Conservation (phyloP, 495 filamentous ascomycete genomes). For the Cercophora scortea region DNA sequence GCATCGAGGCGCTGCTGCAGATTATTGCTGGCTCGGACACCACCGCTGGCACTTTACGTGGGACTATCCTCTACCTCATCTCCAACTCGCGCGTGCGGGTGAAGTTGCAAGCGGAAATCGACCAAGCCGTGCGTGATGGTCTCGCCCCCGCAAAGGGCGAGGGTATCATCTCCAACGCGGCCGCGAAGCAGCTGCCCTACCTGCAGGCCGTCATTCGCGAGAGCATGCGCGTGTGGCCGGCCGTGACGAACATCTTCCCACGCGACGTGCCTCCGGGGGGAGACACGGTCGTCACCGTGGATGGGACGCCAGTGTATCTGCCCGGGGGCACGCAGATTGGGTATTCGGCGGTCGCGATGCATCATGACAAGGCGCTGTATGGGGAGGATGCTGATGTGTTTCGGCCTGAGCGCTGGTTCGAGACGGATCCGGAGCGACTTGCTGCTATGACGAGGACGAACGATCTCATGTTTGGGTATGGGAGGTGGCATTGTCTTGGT, state of each 20-base stretch:
- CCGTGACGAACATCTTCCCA: conserved; percentile 24
- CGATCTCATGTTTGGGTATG: conserved; percentile 26
- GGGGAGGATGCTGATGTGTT: conserved; percentile 38
- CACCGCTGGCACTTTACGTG: conserved; percentile 51
- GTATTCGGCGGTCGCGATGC: conserved; percentile 14
- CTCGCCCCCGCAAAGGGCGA: not conserved
- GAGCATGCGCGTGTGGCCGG: conserved; percentile 36
- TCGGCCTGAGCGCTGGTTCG: conserved; percentile 47
- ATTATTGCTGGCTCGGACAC: conserved; percentile 49
- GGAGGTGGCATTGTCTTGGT: conserved; percentile 29
- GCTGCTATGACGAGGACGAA: conserved; percentile 24
- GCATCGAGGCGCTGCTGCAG: conserved; percentile 29
- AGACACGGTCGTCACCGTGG: conserved; percentile 25
- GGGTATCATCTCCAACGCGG: conserved; percentile 26
- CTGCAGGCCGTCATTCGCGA: conserved; percentile 43
- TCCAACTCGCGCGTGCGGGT: conserved; percentile 37
- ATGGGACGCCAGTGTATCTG: conserved; percentile 29
- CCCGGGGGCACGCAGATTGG: conserved; percentile 42
- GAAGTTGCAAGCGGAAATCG: conserved; percentile 51
- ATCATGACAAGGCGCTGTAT: conserved; percentile 27
- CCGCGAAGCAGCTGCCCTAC: conserved; percentile 40
- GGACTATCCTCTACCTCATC: conserved; percentile 47
- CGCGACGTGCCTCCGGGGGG: conserved; percentile 39
- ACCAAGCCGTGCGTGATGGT: conserved; percentile 19
- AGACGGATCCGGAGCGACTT: conserved; percentile 21